Evolutionary conservation across 805 yeast species (phyloP), one percentile per base, ranked within the genome.

Genomic region (Brettanomyces sp.): DNA sequence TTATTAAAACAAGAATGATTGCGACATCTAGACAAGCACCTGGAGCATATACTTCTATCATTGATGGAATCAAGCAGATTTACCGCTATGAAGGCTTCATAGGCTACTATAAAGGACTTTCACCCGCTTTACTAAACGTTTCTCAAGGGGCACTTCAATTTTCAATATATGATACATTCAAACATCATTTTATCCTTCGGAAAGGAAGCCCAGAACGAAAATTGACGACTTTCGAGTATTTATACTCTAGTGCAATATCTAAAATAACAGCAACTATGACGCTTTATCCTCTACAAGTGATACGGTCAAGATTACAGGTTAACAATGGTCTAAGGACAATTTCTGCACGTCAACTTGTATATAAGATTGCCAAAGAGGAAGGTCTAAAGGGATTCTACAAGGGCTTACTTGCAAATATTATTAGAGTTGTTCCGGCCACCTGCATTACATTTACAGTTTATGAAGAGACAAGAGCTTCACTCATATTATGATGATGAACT

Each of bases 351-450:
- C 2, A 71, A 79, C 8, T 54, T 71, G 2, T 44, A 38, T 9
- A 55, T 61, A 6, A 33, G 13, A 67, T 86, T 2, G 70, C 72
- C 54, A 35, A 39, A 1, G 56, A 58, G 2, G 85, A 80, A 46
- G 91, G 93, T 0, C 9, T 76, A 4, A 50, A 56, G 11, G 96
- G 89, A 0, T 83, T 90, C 49, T 93, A 93, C 61, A 82, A 84
- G 53, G 99, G 99, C 0, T 63, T 93, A 14, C 65, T 78, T 2
- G 83, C 95, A 1, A 90, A 89, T 52, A 58, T 91, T 14, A 48
- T 85, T 1, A 69, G 98, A 41, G 96, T 91, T 1, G 72, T 93
- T 4, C 99, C 99, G 0, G 89, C 96, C 1, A 90, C 97, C 4
- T 85, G 96, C 58, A 76, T 90, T 11, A 93, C 98, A 0, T 88